Base-by-base conservation (phyloP, 306 rosid species). In the Ormosia emarginata region DNA sequence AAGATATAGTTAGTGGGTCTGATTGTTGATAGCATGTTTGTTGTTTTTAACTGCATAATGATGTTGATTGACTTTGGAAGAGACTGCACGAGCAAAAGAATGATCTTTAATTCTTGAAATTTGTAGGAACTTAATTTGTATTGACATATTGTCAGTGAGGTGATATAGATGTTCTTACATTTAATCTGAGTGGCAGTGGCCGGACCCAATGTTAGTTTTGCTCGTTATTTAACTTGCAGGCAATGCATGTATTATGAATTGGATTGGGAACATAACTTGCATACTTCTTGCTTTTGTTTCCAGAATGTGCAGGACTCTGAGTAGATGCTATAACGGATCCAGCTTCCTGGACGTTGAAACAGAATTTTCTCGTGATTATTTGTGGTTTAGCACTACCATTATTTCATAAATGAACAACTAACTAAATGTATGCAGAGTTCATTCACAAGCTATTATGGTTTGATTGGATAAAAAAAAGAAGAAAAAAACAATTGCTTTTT, bases 281-380 rank as follows among this genome's bases (percentile, higher is more conserved):
- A 4, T 76, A 44, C 33, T 62, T 63, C 15, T 61, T 53, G n/a
- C 36, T n/a, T 37, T 70, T 44, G 69, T 41, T 80, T 71, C 30
- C 83, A 80, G 83, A 57, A 41, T 79, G 69, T 69, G 76, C 43
- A 1, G 46, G 57, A 70, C 13, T 8, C 70, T 7, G 83, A 80
- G 71, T 59, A 80, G 64, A 46, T 33, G 70, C 64, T 59, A 1
- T 30, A 6, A 57, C 7, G 52, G 78, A 44, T 14, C 47, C 7
- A 8, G 77, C 49, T 30, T 32, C 61, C 4, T 41, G 61, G 55
- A 14, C 39, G 13, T 29, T 14, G 52, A 68, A 71, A 70, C 18
- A 71, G 41, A 61, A 18, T 6, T 18, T 46, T 61, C 61, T 44
- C 41, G n/a, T 36, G 57, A 40, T 53, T 14, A 53, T 52, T 55